Evolutionary conservation across 2,329 filamentous ascomycete genomes (phyloP), one percentile per base, ranked within the genome.

Genomic region (Cercospora sp.): DNA sequence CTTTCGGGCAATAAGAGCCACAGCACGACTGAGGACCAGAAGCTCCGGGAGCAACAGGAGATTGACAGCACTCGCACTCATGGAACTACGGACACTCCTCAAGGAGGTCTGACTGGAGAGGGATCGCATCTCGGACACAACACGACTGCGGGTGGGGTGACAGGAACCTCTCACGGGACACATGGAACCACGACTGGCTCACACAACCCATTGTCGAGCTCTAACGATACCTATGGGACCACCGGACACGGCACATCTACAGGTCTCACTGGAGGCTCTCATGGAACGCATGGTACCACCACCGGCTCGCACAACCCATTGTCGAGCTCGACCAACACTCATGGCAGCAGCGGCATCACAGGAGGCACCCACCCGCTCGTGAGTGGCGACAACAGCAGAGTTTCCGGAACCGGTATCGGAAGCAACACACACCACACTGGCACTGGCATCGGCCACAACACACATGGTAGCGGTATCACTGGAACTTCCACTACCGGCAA

Each of bases 1-100:
- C 68, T 68, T 31, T 68, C 66, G 28, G 63, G 69, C 67, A 68
- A 65, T 51, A 71, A 71, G 59, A 68, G 64, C 42, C 58, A 65
- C 59, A 61, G 20, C 30, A 61, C 64, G 2, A 68, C 62, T 8
- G 62, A 65, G 28, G 62, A 68, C 13, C 40, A 68, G 58, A 33
- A 31, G 23, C 61, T 60, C 12, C 65, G 58, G 20, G 36, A 67
- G 16, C 48, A 64, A 31, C 61, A 64, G 31, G 58, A 36, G 26
- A 16, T 66, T 10, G 28, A 60, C 40, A 65, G 57, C 36, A 65
- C 60, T 60, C 26, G 36, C 5, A 57, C 63, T 48, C 51, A 63
- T 13, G 58, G 36, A 33, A 63, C 62, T n/a, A 57, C 61, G 16
- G 16, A n/a, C 23, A 33, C 28, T 3, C 20, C 61, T 40, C 45